These are phyloP conservation scores for Groenewaldozyma auringiensis DNA, from an alignment of 1,139 yeast genomes.

Conservation along the genomic window DNA sequence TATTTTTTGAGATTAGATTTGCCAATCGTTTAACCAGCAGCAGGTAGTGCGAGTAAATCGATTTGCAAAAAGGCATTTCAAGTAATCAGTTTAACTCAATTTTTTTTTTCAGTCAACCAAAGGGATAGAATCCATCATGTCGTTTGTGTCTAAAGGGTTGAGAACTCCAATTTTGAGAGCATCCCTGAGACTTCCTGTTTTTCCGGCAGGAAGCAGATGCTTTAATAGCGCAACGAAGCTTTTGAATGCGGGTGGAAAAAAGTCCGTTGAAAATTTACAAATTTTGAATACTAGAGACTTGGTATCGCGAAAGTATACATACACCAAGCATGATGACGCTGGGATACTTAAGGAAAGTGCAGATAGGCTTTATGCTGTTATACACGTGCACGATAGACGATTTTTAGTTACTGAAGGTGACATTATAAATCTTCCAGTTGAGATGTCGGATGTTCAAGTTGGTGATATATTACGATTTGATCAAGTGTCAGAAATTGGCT, in stretches of 20 bases:
- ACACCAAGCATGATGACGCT: slow-evolving; percentile 32
- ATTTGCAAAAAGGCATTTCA: no score
- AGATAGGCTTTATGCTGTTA: slow-evolving; percentile 61
- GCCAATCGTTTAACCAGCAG: no score
- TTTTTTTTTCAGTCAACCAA: no score
- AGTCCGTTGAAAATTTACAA: slow-evolving; percentile 8
- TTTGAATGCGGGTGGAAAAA: background rate
- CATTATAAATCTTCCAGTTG: slow-evolving; percentile 66
- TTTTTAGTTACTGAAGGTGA: slow-evolving; percentile 91
- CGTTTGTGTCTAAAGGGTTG: background rate
- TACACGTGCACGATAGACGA: slow-evolving; percentile 76
- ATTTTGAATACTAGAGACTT: slow-evolving; percentile 7
- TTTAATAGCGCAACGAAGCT: background rate
- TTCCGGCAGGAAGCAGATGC: background rate
- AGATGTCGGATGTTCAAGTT: slow-evolving; percentile 62
- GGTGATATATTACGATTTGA: slow-evolving; percentile 72
- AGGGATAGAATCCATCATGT: background rate
- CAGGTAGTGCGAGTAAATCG: no score
- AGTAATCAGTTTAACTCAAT: no score
- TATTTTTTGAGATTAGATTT: no score
- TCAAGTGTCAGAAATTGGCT: slow-evolving; percentile 76
- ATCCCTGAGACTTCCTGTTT: background rate
- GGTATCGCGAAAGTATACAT: slow-evolving; percentile 15
- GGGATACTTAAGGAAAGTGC: slow-evolving; percentile 59
- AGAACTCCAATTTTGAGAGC: background rate